Evolutionary conservation across 1,284 basidiomycete species (phyloP).

Genomic region (Tremellales sp.): DNA sequence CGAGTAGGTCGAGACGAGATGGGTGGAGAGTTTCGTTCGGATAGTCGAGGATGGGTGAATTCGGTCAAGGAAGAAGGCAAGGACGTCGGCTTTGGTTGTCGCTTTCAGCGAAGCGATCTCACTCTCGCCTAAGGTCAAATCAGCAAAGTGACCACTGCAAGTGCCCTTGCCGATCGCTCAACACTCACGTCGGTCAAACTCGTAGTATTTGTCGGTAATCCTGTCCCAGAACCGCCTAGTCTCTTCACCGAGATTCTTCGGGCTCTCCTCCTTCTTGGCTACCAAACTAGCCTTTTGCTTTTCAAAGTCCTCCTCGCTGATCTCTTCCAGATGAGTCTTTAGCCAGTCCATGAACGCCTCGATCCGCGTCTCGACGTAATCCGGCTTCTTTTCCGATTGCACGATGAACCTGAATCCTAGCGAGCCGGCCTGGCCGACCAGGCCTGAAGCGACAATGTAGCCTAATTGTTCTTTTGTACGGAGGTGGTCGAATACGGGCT

Average conservation of each 20-base stretch:
- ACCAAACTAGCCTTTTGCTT: constrained; percentile 63
- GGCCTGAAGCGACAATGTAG: constrained; percentile 69
- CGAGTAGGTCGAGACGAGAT: constrained; percentile 62
- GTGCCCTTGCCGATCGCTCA: not conserved
- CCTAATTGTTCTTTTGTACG: constrained; percentile 97
- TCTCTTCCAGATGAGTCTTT: constrained; percentile 57
- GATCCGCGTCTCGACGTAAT: constrained; percentile 82
- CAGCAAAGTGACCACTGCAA: not conserved
- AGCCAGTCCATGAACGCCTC: constrained; percentile 79
- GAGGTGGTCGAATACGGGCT: constrained; percentile 89
- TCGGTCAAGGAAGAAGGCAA: constrained; percentile 66
- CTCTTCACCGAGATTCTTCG: constrained; percentile 69
- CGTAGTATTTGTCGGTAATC: constrained; percentile 69
- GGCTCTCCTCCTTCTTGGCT: constrained; percentile 65
- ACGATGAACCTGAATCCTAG: constrained; percentile 82
- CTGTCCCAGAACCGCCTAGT: constrained; percentile 63
- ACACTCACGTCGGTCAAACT: constrained; percentile 64
- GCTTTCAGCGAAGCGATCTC: constrained; percentile 63
- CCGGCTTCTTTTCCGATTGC: constrained; percentile 80
- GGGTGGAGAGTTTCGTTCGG: constrained; percentile 75
- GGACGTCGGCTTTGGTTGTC: constrained; percentile 71
- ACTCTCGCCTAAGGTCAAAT: constrained; percentile 54
- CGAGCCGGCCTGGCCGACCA: constrained; percentile 58
- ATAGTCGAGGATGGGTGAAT: constrained; percentile 67
- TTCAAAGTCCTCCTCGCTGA: constrained; percentile 61